Evolutionary conservation across 129 eudicot species (phyloP).

Genomic region (Chrysanthemum seticuspe): DNA sequence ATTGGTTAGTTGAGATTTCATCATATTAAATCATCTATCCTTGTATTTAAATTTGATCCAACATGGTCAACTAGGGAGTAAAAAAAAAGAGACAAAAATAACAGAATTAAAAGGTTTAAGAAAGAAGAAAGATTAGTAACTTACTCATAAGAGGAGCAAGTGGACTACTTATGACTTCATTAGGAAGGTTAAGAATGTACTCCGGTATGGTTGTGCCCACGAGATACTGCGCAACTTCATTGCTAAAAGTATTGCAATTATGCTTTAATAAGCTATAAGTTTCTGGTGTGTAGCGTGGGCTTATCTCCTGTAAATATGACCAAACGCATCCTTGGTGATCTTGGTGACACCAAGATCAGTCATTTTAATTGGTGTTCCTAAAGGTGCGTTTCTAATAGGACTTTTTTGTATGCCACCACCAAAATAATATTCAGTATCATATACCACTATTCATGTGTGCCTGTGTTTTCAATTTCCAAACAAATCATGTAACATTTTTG

Average conservation of each 20-base stretch:
- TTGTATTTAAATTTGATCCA: too few relatives aligned
- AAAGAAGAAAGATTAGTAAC: slow-evolving; percentile 22
- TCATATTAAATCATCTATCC: too few relatives aligned
- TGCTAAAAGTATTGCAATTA: slow-evolving; percentile 88
- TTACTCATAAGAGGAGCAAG: slow-evolving; percentile 71
- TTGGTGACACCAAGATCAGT: slow-evolving; percentile 76
- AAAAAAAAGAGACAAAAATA: too few relatives aligned
- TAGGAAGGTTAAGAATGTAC: slow-evolving; percentile 78
- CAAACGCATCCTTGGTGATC: slow-evolving; percentile 65
- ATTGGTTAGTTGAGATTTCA: too few relatives aligned
- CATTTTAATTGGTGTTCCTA: slow-evolving; percentile 67
- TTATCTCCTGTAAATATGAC: slow-evolving; percentile 60
- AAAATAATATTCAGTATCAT: slow-evolving; percentile 75
- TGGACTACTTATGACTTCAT: slow-evolving; percentile 76
- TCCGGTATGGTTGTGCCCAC: slow-evolving; percentile 70
- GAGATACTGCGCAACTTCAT: slow-evolving; percentile 83
- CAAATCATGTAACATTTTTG: too few relatives aligned
- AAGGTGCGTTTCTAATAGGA: slow-evolving; percentile 64
- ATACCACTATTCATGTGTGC: slow-evolving; percentile 69
- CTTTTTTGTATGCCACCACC: slow-evolving; percentile 78
- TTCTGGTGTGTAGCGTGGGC: slow-evolving; percentile 78
- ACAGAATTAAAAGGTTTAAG: not conserved
- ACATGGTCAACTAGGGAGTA: too few relatives aligned
- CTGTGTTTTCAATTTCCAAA: slow-evolving; percentile 12
- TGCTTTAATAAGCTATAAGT: slow-evolving; percentile 71